These are phyloP conservation scores for Lactifluus rugatus DNA, from an alignment of 768 basidiomycete species.

Conservation along the genomic window DNA sequence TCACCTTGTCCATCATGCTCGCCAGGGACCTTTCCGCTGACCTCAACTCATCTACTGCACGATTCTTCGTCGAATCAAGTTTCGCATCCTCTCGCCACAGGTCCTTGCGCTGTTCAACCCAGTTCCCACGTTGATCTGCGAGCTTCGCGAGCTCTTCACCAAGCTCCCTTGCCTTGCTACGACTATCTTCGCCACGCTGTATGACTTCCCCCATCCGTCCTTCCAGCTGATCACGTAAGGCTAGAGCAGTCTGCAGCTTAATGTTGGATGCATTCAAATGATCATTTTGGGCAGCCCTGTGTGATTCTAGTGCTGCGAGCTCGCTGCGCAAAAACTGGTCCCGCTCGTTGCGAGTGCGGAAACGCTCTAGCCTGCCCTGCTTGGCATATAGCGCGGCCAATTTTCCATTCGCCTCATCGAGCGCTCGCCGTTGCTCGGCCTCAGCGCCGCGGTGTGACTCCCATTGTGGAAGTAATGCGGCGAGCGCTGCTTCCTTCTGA, in stretches of 20 bases:
- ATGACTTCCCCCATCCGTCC: slow-evolving; percentile 47
- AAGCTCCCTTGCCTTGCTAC: slow-evolving; percentile 45
- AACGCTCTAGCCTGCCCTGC: slow-evolving; percentile 80
- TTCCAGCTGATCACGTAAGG: slow-evolving; percentile 47
- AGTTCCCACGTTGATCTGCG: slow-evolving; percentile 58
- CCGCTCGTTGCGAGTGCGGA: slow-evolving; percentile 72
- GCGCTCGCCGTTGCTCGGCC: slow-evolving; percentile 46
- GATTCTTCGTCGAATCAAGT: slow-evolving; percentile 62
- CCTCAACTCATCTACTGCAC: slow-evolving; percentile 74
- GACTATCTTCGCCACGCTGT: slow-evolving; percentile 55
- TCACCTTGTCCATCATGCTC: slow-evolving; percentile 93
- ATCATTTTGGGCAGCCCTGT: slow-evolving; percentile 43
- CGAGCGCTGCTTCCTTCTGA: slow-evolving; percentile 52
- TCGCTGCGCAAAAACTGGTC: slow-evolving; percentile 79
- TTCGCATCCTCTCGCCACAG: slow-evolving; percentile 94
- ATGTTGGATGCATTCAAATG: slow-evolving; percentile 45
- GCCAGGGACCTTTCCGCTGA: slow-evolving; percentile 70
- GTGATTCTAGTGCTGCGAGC: slow-evolving; percentile 57
- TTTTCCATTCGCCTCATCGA: slow-evolving; percentile 67
- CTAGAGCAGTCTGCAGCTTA: slow-evolving; percentile 41
- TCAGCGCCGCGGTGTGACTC: slow-evolving; percentile 44
- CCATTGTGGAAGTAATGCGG: slow-evolving; percentile 62
- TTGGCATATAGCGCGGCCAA: slow-evolving; percentile 77
- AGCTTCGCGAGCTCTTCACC: slow-evolving; percentile 48
- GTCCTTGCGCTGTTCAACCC: slow-evolving; percentile 80